Evolutionary conservation across 2,329 filamentous ascomycete genomes (phyloP), one percentile per base, ranked within the genome.

Genomic region (Coniella lustricola): DNA sequence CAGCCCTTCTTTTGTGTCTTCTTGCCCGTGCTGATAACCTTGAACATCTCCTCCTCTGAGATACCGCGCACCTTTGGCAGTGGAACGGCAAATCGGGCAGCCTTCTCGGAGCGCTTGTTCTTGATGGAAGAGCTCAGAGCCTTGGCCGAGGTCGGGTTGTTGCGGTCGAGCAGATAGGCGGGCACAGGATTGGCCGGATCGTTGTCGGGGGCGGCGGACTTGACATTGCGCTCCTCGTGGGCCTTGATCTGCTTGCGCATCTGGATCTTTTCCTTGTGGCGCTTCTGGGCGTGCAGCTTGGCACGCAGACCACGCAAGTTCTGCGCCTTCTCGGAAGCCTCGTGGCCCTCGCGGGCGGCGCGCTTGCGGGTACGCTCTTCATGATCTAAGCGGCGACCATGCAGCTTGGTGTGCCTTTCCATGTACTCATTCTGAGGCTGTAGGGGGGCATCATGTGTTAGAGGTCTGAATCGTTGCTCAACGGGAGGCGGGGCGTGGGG

Each of bases 181-280:
- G 93, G 93, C 59, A 97, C 76, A 49, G 93, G 88, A 43, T 87
- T 88, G 57, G 77, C 81, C 21, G 82, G 82, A 53, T 90, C 87
- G 68, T 93, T 86, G 59, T 85, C 80, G 57, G 86, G 82, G 48
- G 84, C 83, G 29, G 79, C 74, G 8, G 86, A 87, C 73, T 97
- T 95, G 75, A 97, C 83, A 64, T 96, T 94, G 71, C 89, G 84
- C 75, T 96, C 88, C 71, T 98, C 93, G 74, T 95, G 88, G 38
- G 88, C 86, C 71, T 87, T 88, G 79, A 98, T 94, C 62, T 83
- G 75, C 78, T 95, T 95, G 70, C 85, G 86, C 85, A 95, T 90
- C 78, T 95, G 89, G 65, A 95, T 95, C 84, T 98, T 98, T 76
- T 98, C 90, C 67, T 90, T 86, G 73, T 90, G 87, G 21, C 93